These are phyloP conservation scores for Gastrolobium villosum DNA, from an alignment of 306 rosid genomes.

Conservation along the genomic window DNA sequence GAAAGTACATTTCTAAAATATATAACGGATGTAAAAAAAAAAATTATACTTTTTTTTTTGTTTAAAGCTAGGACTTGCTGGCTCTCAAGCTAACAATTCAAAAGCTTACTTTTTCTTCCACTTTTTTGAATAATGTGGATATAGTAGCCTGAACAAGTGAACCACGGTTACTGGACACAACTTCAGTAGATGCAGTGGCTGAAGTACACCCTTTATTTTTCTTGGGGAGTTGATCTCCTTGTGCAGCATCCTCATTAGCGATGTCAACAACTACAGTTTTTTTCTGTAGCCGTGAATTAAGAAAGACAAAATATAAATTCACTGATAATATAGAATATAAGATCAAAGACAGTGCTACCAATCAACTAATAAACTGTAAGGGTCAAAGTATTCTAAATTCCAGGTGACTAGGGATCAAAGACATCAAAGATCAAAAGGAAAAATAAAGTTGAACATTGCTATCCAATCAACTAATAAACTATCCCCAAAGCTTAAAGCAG, in stretches of 20 bases:
- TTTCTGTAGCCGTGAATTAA: conserved; percentile 51
- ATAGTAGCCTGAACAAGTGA: conserved; percentile 84
- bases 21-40: conserved; percentile 27
- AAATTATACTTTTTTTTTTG: conserved; percentile 10
- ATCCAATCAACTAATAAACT: conserved; percentile 40
- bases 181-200: conserved; percentile 49
- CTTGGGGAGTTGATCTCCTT: conserved; percentile 49
- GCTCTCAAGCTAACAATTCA: conserved; percentile 21
- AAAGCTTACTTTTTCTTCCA: conserved; percentile 73
- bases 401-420: conserved; percentile 24
- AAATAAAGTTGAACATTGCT: conserved; percentile 25
- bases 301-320: conserved; percentile 41
- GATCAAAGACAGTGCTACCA: not conserved
- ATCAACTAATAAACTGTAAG: no score
- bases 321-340: conserved; percentile 30
- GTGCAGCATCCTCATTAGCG: conserved; percentile 45
- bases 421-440: conserved; percentile 6
- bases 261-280: conserved; percentile 50
- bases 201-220: conserved; percentile 56
- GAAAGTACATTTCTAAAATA: conserved; percentile 13
- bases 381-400: conserved; percentile 13
- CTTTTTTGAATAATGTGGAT: conserved; percentile 86
- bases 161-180: conserved; percentile 50
- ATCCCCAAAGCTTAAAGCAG: not conserved
- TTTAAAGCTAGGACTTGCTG: not conserved